Base-by-base conservation (phyloP, 1,139 yeast species). In the Blastobotrys malaysiensis region DNA sequence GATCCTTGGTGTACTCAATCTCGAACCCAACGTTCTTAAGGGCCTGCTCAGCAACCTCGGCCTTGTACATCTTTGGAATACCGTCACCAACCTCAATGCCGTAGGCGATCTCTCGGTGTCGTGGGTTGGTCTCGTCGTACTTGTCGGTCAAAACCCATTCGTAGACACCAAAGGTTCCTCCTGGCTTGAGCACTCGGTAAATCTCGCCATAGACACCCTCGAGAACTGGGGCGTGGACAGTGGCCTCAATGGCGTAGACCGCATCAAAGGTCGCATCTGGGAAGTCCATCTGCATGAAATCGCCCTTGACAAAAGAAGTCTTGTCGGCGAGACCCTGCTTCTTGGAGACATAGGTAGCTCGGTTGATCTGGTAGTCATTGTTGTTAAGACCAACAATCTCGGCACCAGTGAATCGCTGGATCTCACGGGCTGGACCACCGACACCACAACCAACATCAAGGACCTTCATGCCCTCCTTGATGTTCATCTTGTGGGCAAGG, bases 381-480 rank as follows among this genome's bases (percentile, higher is more conserved):
- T 93, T 93, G 78, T 93, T 93, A 67, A 93, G 80, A 51, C 99
- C 99, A 62, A 87, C 88, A 70, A 93, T 79, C 64, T 82, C 76
- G 74, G 93, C 87, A 65, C 86, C 91, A 55, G 98, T 86, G 76
- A 93, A 93, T 71, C 97, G 82, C 60, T 86, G 80, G 69, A 93
- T 93, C 76, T 93, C 97, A 73, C 97, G 86, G 43, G 97, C 98
- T 65, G 99, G 99, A 46, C 99, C 99, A 69, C 99, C 99, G 65
- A 93, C 97, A 79, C 99, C 99, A 77, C 99, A 95, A 52, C 99
- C 99, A 57, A 93, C 99, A 71, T 95, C 99, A 66, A 93, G 81
- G 24, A 95, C 99, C 68, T 83, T 83, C 90, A 87, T 88, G 64
- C 82, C 80, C 65, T 84, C 88, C 65, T 78, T 72, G 66, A 93